Evolutionary conservation across 2,329 filamentous ascomycete species (phyloP), one percentile per base, ranked within the genome.

Genomic region (Chalaropsis thielavioides): DNA sequence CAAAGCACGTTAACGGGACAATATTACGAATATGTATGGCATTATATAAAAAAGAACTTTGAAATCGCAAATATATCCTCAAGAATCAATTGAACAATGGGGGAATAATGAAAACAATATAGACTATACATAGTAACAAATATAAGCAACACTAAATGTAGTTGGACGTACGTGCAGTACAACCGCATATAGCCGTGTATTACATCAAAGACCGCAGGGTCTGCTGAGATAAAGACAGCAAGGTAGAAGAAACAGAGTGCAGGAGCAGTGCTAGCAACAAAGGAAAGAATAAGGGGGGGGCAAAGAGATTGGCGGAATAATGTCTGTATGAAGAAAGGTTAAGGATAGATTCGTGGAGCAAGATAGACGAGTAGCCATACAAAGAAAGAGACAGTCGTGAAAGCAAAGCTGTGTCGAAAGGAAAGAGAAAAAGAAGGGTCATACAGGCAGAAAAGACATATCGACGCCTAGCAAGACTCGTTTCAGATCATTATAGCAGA

Each of bases 21-120:
- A 13, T n/a, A 13, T 31, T 63, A 60, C 49, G 40, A 66, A 46
- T 63, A 60, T 43, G 7, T 60, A 66, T 40, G 40, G 40, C 61
- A 60, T 40, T 43, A 66, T 49, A 15, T 49, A 62, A 49, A 41
- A 38, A 65, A 1, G 2, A n/a, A 24, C 41, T 10, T n/a, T 17
- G n/a, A 51, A 51, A 10, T 35, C 15, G 11, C 17, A 17, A 19
- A 7, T 35, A 35, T 17, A 58, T 35, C 51, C 17, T n/a, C 3
- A 27, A n/a, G 4, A 58, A 13, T 35, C 19, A 8, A 58, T 35
- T 58, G 7, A 19, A n/a, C 24, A 58, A 10, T 17, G 24, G 51
- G 51, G 51, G 27, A 58, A 22, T 22, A 62, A 31, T 13, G 7
- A 35, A 62, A 19, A 19, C n/a, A 2, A 17, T 6, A 46, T 13